Evolutionary conservation across 345 rosid species (phyloP), one percentile per base, ranked within the genome.

Genomic region (Euphorbia peplus): DNA sequence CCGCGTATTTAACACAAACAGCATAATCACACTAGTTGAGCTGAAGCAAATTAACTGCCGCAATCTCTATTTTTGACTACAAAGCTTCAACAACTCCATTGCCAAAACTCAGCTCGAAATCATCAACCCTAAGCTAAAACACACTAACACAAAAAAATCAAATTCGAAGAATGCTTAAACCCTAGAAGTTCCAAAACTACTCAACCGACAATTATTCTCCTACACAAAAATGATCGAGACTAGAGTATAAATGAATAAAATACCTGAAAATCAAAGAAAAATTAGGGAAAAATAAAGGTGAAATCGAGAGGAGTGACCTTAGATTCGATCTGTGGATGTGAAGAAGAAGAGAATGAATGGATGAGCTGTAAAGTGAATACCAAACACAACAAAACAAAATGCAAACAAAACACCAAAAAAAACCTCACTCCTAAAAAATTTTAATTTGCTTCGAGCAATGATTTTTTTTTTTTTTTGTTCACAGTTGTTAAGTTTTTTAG

Each of bases 281-380:
- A 37, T 32, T 8, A n/a, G 9, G 47, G 21, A 72, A 72, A 56
- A 67, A 67, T 66, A 11, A 18, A 57, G 29, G 46, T 65, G 66
- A 53, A 48, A 35, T 14, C 65, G 15, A 80, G 28, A 55, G 10
- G 42, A 66, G 70, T 58, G 59, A 64, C 75, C 74, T 75, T 68
- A 4, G 75, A 79, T 75, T 79, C 80, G 85, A 84, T 81, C 88
- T 80, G 81, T 30, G 79, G 75, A 52, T 80, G 81, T 24, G 79
- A 76, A 47, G 78, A 70, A 69, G 73, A 76, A 79, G 68, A 69
- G 73, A 76, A 79, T 70, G 85, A 58, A 77, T 73, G 55, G 19
- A 59, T 70, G 80, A 83, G 87, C 80, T 83, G 83, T 81, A 79
- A 79, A 83, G 83, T 24, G 66, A n/a, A 15, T 2, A 61, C 63